Evolutionary conservation across 139 green algal species (phyloP).

Genomic region (Deuterostichococcus epilithicus): DNA sequence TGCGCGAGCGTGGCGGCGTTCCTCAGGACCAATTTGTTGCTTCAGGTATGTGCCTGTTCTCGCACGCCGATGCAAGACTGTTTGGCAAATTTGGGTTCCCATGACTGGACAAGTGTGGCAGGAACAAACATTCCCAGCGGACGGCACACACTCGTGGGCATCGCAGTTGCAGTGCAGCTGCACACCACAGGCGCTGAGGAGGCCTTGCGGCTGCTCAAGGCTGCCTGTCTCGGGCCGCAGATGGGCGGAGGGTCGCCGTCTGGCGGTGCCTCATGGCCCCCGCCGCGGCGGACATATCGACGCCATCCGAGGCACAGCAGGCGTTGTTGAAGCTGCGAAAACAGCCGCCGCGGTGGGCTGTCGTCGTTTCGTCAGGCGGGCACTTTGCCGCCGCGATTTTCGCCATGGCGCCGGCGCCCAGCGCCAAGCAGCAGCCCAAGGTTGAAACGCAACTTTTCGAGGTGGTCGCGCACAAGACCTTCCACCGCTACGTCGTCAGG

Average conservation of each 20-base stretch:
- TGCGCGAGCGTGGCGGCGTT: neutral
- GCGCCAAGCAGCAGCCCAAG: conserved; percentile 19
- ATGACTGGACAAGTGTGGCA: no score
- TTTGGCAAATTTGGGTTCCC: no score
- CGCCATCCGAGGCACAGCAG: conserved; percentile 7
- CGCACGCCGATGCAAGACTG: no score
- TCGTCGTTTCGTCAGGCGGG: conserved; percentile 49
- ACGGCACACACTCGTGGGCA: neutral
- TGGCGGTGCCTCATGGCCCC: conserved; percentile 65
- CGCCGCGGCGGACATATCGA: neutral
- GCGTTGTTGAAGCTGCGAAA: conserved; percentile 38
- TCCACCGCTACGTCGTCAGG: conserved; percentile 87
- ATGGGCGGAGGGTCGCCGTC: conserved; percentile 46
- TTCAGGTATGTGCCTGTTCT: conserved; percentile 28
- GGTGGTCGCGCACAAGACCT: conserved; percentile 72
- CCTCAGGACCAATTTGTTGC: conserved; percentile 27
- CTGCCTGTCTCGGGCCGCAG: no score
- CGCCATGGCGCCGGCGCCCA: conserved; percentile 14
- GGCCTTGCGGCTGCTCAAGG: no score
- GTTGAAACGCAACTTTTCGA: conserved; percentile 27
- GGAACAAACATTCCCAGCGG: conserved; percentile 3
- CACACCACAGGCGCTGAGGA: no score
- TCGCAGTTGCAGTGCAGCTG: no score
- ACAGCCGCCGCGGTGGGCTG: conserved; percentile 22
- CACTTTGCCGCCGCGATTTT: conserved; percentile 79